phyloP scores from a whole-genome alignment of 139 green algal species.

The Chlorella sp. region DNA sequence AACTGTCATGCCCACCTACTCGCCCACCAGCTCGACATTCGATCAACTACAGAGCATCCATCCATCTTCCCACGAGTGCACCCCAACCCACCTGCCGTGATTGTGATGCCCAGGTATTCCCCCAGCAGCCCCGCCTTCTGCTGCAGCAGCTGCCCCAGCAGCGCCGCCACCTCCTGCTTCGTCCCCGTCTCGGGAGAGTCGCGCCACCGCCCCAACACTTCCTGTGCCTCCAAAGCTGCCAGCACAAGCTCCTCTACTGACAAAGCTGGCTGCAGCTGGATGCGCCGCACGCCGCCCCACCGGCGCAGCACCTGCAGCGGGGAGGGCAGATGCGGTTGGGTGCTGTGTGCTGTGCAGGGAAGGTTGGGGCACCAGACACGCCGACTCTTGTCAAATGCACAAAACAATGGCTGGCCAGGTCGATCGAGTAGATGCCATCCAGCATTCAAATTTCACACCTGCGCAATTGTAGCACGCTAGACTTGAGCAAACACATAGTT shows the following conservation, averaged over 20 bases:
- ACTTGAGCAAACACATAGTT: neutral
- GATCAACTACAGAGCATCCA: neutral
- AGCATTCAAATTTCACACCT: neutral
- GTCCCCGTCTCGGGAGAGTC: conserved; percentile 49
- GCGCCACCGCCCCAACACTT: conserved; percentile 67
- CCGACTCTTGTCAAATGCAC: neutral
- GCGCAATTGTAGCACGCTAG: too few species aligned
- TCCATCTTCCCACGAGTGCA: neutral
- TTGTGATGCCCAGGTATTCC: conserved; percentile 70
- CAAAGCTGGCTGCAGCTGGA: conserved; percentile 62
- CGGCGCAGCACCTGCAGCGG: conserved; percentile 56
- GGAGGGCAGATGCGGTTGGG: too few species aligned
- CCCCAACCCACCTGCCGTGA: neutral
- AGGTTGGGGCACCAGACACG: too few species aligned
- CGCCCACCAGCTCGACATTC: neutral
- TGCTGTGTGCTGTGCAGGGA: too few species aligned
- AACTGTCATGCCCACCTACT: neutral
- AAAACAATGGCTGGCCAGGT: neutral
- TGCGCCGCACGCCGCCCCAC: conserved; percentile 47
- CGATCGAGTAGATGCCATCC: neutral
- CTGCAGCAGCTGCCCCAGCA: conserved; percentile 65
- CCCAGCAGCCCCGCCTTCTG: conserved; percentile 75
- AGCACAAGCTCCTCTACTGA: conserved; percentile 64
- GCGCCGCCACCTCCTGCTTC: conserved; percentile 69
- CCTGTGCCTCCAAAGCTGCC: conserved; percentile 72